Conservation (phyloP, 345 rosid species). For the Luvunga scandens region DNA sequence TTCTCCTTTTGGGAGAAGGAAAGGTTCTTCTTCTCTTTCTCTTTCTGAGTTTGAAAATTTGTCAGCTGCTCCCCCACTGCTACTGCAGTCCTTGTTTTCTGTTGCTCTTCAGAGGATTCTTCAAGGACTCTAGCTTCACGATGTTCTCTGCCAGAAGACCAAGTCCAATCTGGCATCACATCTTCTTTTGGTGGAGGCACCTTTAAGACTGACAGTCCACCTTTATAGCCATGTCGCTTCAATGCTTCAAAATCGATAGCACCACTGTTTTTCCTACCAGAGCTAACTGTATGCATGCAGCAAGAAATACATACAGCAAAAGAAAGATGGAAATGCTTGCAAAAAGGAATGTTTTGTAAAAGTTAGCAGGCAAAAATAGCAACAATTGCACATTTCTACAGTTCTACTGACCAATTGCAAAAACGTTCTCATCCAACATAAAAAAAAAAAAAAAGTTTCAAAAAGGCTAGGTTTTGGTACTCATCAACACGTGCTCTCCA, state of each 20-base stretch:
- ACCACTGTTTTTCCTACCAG: conserved; percentile 47
- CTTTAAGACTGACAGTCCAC: conserved; percentile 62
- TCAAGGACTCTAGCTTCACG: conserved; percentile 39
- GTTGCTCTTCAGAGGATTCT: conserved; percentile 64
- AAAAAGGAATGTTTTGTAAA: not conserved
- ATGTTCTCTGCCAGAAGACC: conserved; percentile 73
- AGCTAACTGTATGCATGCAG: conserved; percentile 39
- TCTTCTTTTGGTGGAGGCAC: conserved; percentile 63
- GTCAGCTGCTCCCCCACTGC: conserved; percentile 47
- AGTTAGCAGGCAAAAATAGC: not conserved
- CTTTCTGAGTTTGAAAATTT: conserved; percentile 50
- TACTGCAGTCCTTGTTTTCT: conserved; percentile 63
- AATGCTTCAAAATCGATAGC: conserved; percentile 70
- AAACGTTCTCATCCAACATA: not conserved
- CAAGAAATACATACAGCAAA: not conserved
- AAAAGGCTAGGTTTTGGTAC: not conserved
- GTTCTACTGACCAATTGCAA: not conserved
- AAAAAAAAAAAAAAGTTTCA: too few relatives aligned
- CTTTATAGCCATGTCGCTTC: conserved; percentile 72
- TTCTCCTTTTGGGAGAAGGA: conserved; percentile 91
- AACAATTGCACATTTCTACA: not conserved
- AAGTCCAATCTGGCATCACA: conserved; percentile 58
- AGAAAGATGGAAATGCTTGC: not conserved
- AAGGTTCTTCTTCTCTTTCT: conserved; percentile 46
- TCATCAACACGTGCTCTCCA: not conserved